These are phyloP conservation scores for Fraxinus angustifolia DNA, from an alignment of 305 asterid genomes.

Conservation along the genomic window DNA sequence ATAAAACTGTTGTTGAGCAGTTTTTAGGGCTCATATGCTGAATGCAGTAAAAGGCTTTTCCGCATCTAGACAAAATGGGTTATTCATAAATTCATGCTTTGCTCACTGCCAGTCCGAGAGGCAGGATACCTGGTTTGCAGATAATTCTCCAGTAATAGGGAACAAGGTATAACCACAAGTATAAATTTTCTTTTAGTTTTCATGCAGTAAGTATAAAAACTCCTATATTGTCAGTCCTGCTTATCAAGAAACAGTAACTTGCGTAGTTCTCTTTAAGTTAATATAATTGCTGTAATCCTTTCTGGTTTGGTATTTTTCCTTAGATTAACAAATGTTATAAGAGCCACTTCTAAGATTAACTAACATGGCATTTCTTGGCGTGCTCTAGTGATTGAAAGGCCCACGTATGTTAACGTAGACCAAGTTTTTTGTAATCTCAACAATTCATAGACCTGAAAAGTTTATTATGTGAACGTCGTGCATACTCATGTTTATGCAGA, in stretches of 20 bases:
- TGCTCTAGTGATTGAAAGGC: neutral
- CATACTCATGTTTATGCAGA: neutral
- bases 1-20: slow-evolving; percentile 28
- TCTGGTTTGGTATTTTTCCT: neutral
- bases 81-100: slow-evolving; percentile 73
- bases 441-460: neutral
- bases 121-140: slow-evolving; percentile 69
- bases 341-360: neutral
- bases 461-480: neutral
- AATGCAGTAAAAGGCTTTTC: slow-evolving; percentile 44
- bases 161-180: slow-evolving; percentile 43
- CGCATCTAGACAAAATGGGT: slow-evolving; percentile 39
- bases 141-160: slow-evolving; percentile 47
- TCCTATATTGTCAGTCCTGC: neutral
- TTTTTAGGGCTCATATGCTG: slow-evolving; percentile 61
- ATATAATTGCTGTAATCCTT: neutral
- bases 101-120: slow-evolving; percentile 83
- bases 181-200: neutral
- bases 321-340: neutral
- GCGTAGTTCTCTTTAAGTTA: neutral
- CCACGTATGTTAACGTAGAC: neutral
- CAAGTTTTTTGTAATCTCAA: neutral
- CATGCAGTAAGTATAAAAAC: neutral
- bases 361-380: neutral
- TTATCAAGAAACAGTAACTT: neutral